A percentile compares a stretch with the other conserved stretches of the same genome.
Conservation (phyloP, 2,329 filamentous ascomycete genomes). For the Fusarium dimerum region DNA sequence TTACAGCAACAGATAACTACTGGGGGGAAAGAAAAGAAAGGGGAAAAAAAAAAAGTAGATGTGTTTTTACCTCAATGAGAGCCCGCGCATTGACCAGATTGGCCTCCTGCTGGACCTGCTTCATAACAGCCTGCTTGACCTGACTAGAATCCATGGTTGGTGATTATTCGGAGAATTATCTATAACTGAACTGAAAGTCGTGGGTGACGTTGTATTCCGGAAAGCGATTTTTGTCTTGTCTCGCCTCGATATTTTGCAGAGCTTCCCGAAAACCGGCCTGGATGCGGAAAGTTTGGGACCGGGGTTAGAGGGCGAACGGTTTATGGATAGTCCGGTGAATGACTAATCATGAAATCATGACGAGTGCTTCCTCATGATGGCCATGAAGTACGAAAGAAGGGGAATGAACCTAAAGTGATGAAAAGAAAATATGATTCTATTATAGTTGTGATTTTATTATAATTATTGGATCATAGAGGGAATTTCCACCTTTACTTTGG, state of each 20-base stretch:
- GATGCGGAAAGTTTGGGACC: slow-evolving; percentile 6
- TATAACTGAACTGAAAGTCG: slow-evolving; percentile 4
- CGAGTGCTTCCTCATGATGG: too few species aligned
- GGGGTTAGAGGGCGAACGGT: slow-evolving; percentile 4
- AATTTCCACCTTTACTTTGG: too few species aligned
- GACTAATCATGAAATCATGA: slow-evolving; percentile 13
- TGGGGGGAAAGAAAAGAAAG: background rate
- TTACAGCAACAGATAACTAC: slow-evolving; percentile 4
- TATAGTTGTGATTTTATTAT: too few species aligned
- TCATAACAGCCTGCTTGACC: slow-evolving; percentile 63
- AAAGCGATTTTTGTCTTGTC: slow-evolving; percentile 4
- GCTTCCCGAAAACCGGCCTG: slow-evolving; percentile 4
- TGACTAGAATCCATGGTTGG: slow-evolving; percentile 57
- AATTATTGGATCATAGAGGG: too few species aligned
- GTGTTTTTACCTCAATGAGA: slow-evolving; percentile 62
- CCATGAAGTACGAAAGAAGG: background rate
- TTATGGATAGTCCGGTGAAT: slow-evolving; percentile 17
- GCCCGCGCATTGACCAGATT: slow-evolving; percentile 68
- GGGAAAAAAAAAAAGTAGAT: too few species aligned
- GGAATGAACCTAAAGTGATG: too few species aligned
- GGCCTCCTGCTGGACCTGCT: slow-evolving; percentile 64
- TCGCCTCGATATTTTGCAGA: slow-evolving; percentile 10
- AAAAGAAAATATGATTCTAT: too few species aligned
- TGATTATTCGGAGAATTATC: slow-evolving; percentile 11
- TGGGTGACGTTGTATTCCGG: slow-evolving; percentile 18